Evolutionary conservation across 257 asterid genomes (phyloP), one percentile per base, ranked within the genome.

Genomic region (Sherardia arvensis): DNA sequence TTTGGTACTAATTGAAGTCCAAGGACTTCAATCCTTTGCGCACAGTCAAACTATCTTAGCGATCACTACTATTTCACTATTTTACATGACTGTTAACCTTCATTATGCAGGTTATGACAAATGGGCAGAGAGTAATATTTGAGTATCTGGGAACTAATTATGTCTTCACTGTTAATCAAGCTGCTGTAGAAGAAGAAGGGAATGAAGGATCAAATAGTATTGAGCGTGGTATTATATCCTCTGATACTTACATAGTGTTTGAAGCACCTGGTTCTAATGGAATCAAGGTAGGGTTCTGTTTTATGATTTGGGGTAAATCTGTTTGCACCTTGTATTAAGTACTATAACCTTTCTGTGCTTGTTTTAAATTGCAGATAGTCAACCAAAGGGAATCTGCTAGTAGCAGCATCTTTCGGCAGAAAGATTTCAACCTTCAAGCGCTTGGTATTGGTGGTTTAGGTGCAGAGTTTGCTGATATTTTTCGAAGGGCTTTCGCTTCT

Each of bases 401-500:
- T 81, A 93, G 97, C 87, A 93, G 81, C 73, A 83, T 93, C 74
- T 93, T 93, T 77, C 78, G 79, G 74, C 94, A 87, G 74, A 93
- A 84, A 78, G 99, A 90, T 79, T 93, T 93, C 81, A 90, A 93
- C 72, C 96, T 90, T 63, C 80, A 90, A 45, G 81, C 95, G 25
- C 82, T 90, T 55, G 99, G 99, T 51, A 90, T 93, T 54, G 99
- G 99, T 72, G 99, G 99, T 68, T 80, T 93, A 79, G 75, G 97
- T 80, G 97, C 84, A 61, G 97, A 93, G 79, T 93, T 93, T 78
- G 95, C 91, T 55, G 99, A 90, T 73, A 93, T 93, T 74, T 93
- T 93, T 70, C 86, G 99, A 77, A 87, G 99, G 83, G 99, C 99
- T 79, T 93, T 93, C 79, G 99, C 99, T 28, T 93, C 97, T 8